Evolutionary conservation across 306 rosid genomes (phyloP), one percentile per base, ranked within the genome.

Genomic region (Spatholobus suberectus): DNA sequence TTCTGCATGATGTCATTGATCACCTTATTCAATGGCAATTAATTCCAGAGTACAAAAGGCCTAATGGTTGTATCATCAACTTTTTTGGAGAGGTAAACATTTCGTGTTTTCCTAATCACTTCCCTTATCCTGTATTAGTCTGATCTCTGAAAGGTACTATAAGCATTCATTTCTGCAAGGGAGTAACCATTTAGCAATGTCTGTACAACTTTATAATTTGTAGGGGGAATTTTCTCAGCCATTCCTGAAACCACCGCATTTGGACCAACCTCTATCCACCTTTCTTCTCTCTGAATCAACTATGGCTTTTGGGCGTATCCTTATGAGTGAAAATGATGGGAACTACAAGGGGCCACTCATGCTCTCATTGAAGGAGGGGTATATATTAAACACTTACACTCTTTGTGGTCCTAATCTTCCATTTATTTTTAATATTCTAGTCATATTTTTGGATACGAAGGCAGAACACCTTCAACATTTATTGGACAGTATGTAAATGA

Each of bases 191-290:
- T 43, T 27, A 67, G 40, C 20, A 66, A 77, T 77, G 72, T 54
- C 27, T 49, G 11, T 68, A 65, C 35, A 52, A 80, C 62, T 76
- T 62, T 75, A 79, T 67, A 54, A 29, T 41, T 51, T 81, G 73
- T 80, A 96, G 99, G 99, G 88, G 20, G 99, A 96, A 81, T 85
- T 90, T 75, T 93, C 99, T 49, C 99, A 96, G 88, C 99, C 99
- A 79, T 96, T 96, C 89, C 87, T 84, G 73, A 96, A 96, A 85
- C 99, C 99, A 34, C 99, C 99, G 12, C 99, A 96, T 85, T 70
- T 96, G 91, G 99, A 96, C 17, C 99, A 96, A 61, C 99, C 99
- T 46, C 77, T 96, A 70, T 89, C 96, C 61, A 96, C 94, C 82
- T 89, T 96, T 87, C 85, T 93, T 75, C 96, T 96, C 18, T 87